Evolutionary conservation across 2,329 filamentous ascomycete genomes (phyloP).

Genomic region (Fusarium bactridioides): DNA sequence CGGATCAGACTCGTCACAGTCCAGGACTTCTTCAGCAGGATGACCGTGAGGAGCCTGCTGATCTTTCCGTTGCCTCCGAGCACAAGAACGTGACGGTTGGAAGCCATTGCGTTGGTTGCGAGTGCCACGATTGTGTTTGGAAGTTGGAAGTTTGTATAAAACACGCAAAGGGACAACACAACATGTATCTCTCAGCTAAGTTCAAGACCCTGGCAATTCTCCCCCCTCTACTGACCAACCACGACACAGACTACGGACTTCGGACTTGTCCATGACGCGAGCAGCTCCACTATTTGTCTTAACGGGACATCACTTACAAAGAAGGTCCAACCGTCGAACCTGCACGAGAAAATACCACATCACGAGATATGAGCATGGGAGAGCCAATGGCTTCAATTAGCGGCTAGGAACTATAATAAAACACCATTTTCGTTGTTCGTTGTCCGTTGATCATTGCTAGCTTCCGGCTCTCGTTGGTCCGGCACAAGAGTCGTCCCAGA

Average conservation of each 20-base stretch:
- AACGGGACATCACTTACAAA: neutral
- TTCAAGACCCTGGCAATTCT: constrained; percentile 13
- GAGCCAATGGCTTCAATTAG: neutral
- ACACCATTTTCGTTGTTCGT: neutral
- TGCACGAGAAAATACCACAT: neutral
- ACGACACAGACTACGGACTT: constrained; percentile 20
- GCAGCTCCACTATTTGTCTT: constrained; percentile 29
- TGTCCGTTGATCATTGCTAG: neutral
- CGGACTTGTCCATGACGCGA: constrained; percentile 34
- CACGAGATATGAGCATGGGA: neutral
- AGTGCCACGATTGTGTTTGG: neutral
- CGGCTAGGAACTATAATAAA: neutral
- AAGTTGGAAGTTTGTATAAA: constrained; percentile 9
- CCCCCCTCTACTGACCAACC: constrained; percentile 1
- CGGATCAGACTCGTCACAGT: constrained; percentile 78
- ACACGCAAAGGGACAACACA: constrained; percentile 7
- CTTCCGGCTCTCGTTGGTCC: neutral
- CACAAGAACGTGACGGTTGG: constrained; percentile 62
- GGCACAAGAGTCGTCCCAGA: neutral
- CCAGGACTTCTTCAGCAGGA: constrained; percentile 74
- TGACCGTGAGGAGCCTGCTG: constrained; percentile 72
- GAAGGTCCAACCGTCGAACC: neutral
- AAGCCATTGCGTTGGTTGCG: constrained; percentile 17
- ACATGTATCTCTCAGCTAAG: neutral
- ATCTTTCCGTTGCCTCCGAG: constrained; percentile 81